phyloP scores from a whole-genome alignment of 2,329 filamentous ascomycete species.

The Tolypocladium ovalisporum region DNA sequence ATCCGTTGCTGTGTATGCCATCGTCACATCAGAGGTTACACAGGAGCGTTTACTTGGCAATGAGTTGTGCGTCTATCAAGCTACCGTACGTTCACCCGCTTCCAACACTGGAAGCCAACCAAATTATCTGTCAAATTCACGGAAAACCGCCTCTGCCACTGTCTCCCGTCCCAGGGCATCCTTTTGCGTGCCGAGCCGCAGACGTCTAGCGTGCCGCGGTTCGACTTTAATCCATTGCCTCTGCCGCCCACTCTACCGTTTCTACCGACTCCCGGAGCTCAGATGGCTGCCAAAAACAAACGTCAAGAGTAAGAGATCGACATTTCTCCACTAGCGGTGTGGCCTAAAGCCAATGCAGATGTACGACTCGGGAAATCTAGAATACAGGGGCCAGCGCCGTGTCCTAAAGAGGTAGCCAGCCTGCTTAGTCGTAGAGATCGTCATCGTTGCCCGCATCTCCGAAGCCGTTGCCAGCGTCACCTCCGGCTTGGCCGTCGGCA shows the following conservation, averaged over 20 bases:
- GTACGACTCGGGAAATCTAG: slow-evolving; percentile 29
- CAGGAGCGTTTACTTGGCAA: background rate
- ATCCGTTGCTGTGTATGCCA: too few species aligned
- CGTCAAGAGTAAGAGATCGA: slow-evolving; percentile 7
- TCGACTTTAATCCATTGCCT: slow-evolving; percentile 2
- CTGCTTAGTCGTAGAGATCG: slow-evolving; percentile 86
- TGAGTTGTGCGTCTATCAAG: slow-evolving; percentile 7
- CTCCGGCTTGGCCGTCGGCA: slow-evolving; percentile 49
- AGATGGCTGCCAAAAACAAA: slow-evolving; percentile 14
- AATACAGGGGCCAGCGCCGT: slow-evolving; percentile 29
- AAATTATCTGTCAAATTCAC: background rate
- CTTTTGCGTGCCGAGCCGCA: slow-evolving; percentile 1
- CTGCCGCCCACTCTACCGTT: slow-evolving; percentile 9
- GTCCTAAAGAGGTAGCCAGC: slow-evolving; percentile 8
- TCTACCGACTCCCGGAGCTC: slow-evolving; percentile 24
- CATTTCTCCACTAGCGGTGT: background rate
- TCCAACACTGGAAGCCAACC: background rate
- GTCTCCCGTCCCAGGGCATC: background rate
- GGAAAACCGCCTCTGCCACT: background rate
- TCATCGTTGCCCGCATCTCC: slow-evolving; percentile 89
- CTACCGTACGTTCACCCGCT: background rate
- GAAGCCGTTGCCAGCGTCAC: slow-evolving; percentile 53
- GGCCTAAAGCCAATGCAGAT: slow-evolving; percentile 17
- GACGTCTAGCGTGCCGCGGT: slow-evolving; percentile 4
- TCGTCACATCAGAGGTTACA: background rate